Evolutionary conservation across 768 basidiomycete species (phyloP).

Genomic region (Polyporus arcularius): DNA sequence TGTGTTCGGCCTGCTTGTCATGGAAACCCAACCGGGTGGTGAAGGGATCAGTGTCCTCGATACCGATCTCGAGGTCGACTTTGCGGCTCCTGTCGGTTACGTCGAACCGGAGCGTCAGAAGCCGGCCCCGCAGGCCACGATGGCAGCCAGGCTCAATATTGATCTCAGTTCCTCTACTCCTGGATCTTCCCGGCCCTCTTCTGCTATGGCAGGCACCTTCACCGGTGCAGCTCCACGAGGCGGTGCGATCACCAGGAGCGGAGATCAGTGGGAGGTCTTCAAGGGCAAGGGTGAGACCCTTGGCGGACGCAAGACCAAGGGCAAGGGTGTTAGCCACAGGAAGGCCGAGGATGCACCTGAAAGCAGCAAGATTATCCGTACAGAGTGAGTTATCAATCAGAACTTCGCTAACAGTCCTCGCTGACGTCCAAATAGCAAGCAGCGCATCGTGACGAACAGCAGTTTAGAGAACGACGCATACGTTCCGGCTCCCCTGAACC

Average conservation of each 20-base stretch:
- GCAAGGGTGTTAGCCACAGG: constrained; percentile 86
- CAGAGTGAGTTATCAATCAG: constrained; percentile 63
- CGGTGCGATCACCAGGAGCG: constrained; percentile 66
- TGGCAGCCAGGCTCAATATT: constrained; percentile 97
- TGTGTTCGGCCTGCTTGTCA: constrained; percentile 91
- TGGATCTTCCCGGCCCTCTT: constrained; percentile 80
- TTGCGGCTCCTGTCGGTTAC: constrained; percentile 90
- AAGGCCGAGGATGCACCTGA: constrained; percentile 78
- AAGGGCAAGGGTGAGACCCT: constrained; percentile 94
- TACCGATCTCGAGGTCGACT: constrained; percentile 98
- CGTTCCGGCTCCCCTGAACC: constrained; percentile 85
- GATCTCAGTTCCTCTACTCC: constrained; percentile 86
- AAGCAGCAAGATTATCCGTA: constrained; percentile 86
- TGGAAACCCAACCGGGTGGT: constrained; percentile 88
- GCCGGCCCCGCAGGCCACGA: constrained; percentile 79
- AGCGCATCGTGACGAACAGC: constrained; percentile 80
- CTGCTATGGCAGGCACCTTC: constrained; percentile 71
- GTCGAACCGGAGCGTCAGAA: constrained; percentile 91
- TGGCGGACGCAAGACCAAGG: constrained; percentile 89
- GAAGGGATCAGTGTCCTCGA: constrained; percentile 89
- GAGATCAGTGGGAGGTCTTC: constrained; percentile 93
- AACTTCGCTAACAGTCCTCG: constrained; percentile 15
- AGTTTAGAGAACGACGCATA: constrained; percentile 71
- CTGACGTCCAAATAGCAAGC: constrained; percentile 54
- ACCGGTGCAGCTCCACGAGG: constrained; percentile 49